These are phyloP conservation scores for Candolleomyces eurysporus DNA, from an alignment of 768 basidiomycete species.

Conservation along the genomic window DNA sequence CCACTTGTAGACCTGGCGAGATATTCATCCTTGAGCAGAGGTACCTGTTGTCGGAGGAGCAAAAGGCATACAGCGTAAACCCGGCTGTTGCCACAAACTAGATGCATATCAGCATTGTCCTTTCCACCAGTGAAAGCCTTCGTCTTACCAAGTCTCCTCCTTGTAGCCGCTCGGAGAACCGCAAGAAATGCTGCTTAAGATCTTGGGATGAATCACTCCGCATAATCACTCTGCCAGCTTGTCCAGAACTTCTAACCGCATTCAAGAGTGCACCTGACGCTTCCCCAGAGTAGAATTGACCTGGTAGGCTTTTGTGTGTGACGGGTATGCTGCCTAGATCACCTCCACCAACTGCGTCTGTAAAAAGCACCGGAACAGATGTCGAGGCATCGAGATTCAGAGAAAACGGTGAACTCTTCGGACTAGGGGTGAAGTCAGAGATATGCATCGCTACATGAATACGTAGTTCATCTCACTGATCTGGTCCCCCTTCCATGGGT, in stretches of 20 bases:
- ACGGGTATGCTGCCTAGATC: conserved; percentile 32
- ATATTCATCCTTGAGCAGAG: conserved; percentile 51
- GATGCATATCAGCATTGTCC: neutral
- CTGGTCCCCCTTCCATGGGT: conserved; percentile 4
- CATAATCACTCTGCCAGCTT: conserved; percentile 45
- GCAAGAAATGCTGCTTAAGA: conserved; percentile 46
- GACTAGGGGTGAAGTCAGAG: conserved; percentile 17
- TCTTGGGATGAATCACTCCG: conserved; percentile 36
- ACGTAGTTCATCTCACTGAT: conserved; percentile 27
- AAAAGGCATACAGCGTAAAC: conserved; percentile 53
- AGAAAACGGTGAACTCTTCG: conserved; percentile 34
- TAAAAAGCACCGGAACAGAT: conserved; percentile 49
- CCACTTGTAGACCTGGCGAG: conserved; percentile 42
- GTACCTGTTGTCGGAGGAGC: conserved; percentile 47
- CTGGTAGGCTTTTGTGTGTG: conserved; percentile 45
- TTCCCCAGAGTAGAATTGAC: conserved; percentile 56
- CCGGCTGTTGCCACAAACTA: conserved; percentile 61
- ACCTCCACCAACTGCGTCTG: conserved; percentile 34
- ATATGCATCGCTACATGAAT: neutral
- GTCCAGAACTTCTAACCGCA: conserved; percentile 49
- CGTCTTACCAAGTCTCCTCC: conserved; percentile 52
- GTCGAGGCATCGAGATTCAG: conserved; percentile 50
- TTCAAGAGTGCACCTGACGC: conserved; percentile 50
- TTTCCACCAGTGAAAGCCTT: neutral
- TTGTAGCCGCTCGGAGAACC: conserved; percentile 48